These are phyloP conservation scores for Cantharellus anzutake DNA, from an alignment of 768 basidiomycete genomes.

Conservation along the genomic window DNA sequence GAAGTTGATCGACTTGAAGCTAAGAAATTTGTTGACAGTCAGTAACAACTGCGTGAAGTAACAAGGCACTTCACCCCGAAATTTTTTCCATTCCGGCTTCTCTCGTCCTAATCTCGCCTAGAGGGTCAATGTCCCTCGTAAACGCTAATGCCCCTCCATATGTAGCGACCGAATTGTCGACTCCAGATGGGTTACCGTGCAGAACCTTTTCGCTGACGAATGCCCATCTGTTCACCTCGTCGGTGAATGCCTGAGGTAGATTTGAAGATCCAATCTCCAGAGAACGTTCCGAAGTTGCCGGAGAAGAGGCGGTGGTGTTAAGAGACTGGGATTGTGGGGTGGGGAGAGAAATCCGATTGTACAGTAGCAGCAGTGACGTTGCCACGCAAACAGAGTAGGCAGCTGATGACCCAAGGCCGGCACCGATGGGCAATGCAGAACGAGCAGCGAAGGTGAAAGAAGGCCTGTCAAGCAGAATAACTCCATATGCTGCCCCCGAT, in stretches of 20 bases:
- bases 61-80: conserved; percentile 44
- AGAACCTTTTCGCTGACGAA: conserved; percentile 91
- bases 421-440: conserved; percentile 80
- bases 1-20: conserved; percentile 82
- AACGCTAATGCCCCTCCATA: conserved; percentile 88
- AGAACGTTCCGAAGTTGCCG: conserved; percentile 34
- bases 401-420: conserved; percentile 92
- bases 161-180: conserved; percentile 88
- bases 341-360: conserved; percentile 45
- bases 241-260: conserved; percentile 41
- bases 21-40: conserved; percentile 15
- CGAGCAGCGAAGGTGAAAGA: conserved; percentile 66
- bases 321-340: conserved; percentile 28
- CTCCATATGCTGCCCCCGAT: not conserved
- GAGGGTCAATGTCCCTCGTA: conserved; percentile 25
- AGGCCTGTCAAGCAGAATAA: conserved; percentile 26
- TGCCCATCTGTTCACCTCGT: conserved; percentile 80
- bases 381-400: conserved; percentile 83
- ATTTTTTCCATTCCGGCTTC: conserved; percentile 71
- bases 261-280: conserved; percentile 48
- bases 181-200: conserved; percentile 93
- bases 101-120: conserved; percentile 42
- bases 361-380: conserved; percentile 57
- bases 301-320: conserved; percentile 14
- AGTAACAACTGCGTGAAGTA: not conserved